These are phyloP conservation scores for Phytophthora sansomeana DNA, from an alignment of 352 stramenopile species.

Conservation along the genomic window DNA sequence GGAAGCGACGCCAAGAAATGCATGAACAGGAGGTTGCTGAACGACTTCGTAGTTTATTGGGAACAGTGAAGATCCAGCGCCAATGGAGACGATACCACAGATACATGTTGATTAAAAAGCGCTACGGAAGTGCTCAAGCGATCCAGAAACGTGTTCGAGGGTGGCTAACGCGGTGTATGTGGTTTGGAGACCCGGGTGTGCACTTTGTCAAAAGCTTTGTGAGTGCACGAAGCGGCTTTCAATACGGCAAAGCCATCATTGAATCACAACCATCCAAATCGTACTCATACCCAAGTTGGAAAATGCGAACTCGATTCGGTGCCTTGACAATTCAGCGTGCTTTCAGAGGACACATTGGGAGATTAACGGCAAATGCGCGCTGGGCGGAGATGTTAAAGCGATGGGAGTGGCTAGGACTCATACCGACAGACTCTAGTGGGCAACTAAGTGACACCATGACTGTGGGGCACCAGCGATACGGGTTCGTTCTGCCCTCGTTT, in stretches of 20 bases:
- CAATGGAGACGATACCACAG: slow-evolving; percentile 60
- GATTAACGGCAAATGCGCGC: slow-evolving; percentile 62
- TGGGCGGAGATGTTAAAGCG: slow-evolving; percentile 75
- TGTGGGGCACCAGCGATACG: slow-evolving; percentile 61
- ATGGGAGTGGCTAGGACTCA: slow-evolving; percentile 79
- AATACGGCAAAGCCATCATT: slow-evolving; percentile 59
- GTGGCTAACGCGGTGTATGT: slow-evolving; percentile 73
- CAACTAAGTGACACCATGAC: slow-evolving; percentile 62
- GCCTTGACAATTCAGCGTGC: slow-evolving; percentile 56
- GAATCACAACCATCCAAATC: slow-evolving; percentile 49
- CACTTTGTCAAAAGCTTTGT: slow-evolving; percentile 49
- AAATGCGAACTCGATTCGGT: slow-evolving; percentile 50
- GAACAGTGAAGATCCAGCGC: slow-evolving; percentile 66
- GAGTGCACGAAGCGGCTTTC: slow-evolving; percentile 46
- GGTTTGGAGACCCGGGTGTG: slow-evolving; percentile 65
- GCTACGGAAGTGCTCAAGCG: slow-evolving; percentile 51
- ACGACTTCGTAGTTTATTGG: slow-evolving; percentile 56
- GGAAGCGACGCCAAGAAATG: slow-evolving; percentile 45
- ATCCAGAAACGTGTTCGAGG: slow-evolving; percentile 73
- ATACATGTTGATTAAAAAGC: slow-evolving; percentile 53
- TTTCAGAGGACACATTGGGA: slow-evolving; percentile 59
- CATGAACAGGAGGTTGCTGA: slow-evolving; percentile 37
- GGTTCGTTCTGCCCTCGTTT: slow-evolving; percentile 63
- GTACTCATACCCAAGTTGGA: slow-evolving; percentile 60
- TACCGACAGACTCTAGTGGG: slow-evolving; percentile 31